A percentile compares a stretch with the other conserved stretches of the same genome.
phyloP scores from a whole-genome alignment of 768 basidiomycete genomes.

The Sistotremastrum suecicum region DNA sequence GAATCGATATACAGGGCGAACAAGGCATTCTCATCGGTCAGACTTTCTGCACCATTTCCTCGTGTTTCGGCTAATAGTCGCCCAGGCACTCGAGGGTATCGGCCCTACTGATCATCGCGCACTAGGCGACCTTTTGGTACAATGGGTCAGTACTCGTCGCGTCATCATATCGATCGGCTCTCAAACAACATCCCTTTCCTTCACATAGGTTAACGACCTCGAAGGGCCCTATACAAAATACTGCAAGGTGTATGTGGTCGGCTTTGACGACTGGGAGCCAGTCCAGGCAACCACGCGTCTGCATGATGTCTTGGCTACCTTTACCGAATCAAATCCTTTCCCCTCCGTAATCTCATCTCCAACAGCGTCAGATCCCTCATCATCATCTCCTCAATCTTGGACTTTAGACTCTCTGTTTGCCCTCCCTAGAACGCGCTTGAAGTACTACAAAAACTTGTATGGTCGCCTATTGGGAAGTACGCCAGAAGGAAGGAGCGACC shows the following conservation, averaged over 20 bases:
- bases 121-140: constrained; percentile 89
- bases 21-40: constrained; percentile 60
- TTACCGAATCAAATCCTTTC: constrained; percentile 54
- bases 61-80: constrained; percentile 5
- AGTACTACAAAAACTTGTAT: constrained; percentile 90
- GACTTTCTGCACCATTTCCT: constrained; percentile 11
- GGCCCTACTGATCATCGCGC: constrained; percentile 85
- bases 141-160: constrained; percentile 58
- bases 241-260: constrained; percentile 50
- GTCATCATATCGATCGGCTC: constrained; percentile 4
- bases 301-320: constrained; percentile 45
- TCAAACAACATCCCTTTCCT: constrained; percentile 8
- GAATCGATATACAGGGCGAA: constrained; percentile 91
- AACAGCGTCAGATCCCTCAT: constrained; percentile 21
- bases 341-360: constrained; percentile 25
- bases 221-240: constrained; percentile 78
- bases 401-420: constrained; percentile 80
- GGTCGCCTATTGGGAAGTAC: constrained; percentile 75
- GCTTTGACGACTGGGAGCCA: constrained; percentile 76
- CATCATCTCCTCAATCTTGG: constrained; percentile 31
- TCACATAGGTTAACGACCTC: constrained; percentile 73
- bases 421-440: constrained; percentile 69
- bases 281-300: constrained; percentile 68
- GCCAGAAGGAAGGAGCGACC: constrained; percentile 73
- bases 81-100: constrained; percentile 85